phyloP scores from a whole-genome alignment of 768 basidiomycete genomes.

The Tephrocybe sp. region DNA sequence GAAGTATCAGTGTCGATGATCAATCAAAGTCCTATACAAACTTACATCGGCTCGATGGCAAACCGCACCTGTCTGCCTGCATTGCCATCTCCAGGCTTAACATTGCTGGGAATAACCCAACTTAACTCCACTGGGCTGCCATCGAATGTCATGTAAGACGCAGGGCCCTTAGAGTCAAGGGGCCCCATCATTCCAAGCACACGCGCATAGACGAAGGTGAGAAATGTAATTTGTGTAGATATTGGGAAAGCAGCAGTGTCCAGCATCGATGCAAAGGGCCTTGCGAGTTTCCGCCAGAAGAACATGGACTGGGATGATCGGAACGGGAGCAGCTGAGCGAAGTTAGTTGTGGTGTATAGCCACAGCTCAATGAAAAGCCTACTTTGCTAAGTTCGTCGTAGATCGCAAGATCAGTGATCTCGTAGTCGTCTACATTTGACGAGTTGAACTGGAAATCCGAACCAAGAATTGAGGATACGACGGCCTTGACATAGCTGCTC shows the following conservation, averaged over 20 bases:
- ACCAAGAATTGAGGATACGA: constrained; percentile 14
- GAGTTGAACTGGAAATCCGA: constrained; percentile 15
- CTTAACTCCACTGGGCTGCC: constrained; percentile 33
- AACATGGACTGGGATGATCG: constrained; percentile 19
- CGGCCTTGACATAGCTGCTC: constrained; percentile 9
- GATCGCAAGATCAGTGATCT: constrained; percentile 12
- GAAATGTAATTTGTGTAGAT: constrained; percentile 24
- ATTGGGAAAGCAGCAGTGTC: constrained; percentile 25
- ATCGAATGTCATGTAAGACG: constrained; percentile 31
- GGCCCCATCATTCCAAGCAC: constrained; percentile 32
- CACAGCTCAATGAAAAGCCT: not conserved
- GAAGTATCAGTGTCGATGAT: not conserved
- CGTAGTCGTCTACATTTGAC: constrained; percentile 2
- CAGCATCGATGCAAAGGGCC: constrained; percentile 30
- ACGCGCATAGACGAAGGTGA: constrained; percentile 30
- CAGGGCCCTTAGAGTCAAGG: constrained; percentile 17
- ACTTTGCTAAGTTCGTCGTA: constrained; percentile 21
- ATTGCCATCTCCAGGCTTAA: constrained; percentile 14
- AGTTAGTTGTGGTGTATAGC: not conserved
- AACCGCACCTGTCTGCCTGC: constrained; percentile 28
- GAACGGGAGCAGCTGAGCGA: constrained; percentile 17
- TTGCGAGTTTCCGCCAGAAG: constrained; percentile 28
- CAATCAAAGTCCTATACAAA: not conserved
- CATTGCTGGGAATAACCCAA: constrained; percentile 28
- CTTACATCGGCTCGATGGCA: constrained; percentile 33